Base-by-base conservation (phyloP, 305 asterid species). In the Ajuga reptans region DNA sequence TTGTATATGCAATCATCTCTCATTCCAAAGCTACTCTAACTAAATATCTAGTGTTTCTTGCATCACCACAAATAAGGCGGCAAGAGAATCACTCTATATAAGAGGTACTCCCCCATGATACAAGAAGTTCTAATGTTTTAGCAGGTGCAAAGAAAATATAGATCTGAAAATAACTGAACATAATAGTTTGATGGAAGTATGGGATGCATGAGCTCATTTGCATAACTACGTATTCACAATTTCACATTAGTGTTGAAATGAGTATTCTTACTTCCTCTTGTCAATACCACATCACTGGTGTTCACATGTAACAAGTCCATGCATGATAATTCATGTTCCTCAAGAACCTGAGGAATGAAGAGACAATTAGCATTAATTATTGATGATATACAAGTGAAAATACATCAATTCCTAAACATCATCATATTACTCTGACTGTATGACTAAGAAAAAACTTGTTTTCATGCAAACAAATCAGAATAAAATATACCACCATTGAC, bases 271-370 rank as follows among this genome's bases (percentile, higher is more conserved):
- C 99, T 93, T 80, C 81, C 86, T 80, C 80, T 91, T 31, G 96
- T 87, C 88, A 93, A 78, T 79, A 89, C 80, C 66, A 91, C 86
- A 69, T 84, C 97, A 77, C 80, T 88, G 59, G 96, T 84, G 69
- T 84, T 85, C 55, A 91, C 80, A 76, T 84, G 87, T 79, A 93
- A 79, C 80, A 93, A 76, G 75, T 93, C 96, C 72, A 63, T 65
- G 84, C 99, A 93, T 50, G 89, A 84, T 72, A 93, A 79, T 60
- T 67, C 85, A 33, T 93, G 89, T 67, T 83, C 91, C 78, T 93
- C 96, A 31, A 93, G 91, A 86, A 91, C 99, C 99, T 93, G 91
- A 79, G 1, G 1, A 80, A 84, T 53, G 71, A 63, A 79, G 33
- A 75, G 59, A 57, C 37, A 62, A 62, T 45, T 43, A 56, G 24